Evolutionary conservation across 1,284 basidiomycete species (phyloP).

Genomic region (Sanghuangporus sanghuang): DNA sequence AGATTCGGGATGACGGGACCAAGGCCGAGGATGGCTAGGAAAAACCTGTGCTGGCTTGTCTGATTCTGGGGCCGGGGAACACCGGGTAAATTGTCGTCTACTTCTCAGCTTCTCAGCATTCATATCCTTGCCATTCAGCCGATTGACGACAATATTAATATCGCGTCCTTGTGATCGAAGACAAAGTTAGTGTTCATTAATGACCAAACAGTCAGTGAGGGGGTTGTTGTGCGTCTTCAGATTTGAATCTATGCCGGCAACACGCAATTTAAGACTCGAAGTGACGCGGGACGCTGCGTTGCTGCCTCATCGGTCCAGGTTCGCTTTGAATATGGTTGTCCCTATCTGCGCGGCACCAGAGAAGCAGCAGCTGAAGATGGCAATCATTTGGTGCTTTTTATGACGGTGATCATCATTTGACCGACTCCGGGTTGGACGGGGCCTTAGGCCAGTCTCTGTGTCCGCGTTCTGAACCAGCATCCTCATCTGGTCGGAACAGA

Average conservation of each 20-base stretch:
- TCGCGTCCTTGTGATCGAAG: not conserved
- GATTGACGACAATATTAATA: not conserved
- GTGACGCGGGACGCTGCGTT: not conserved
- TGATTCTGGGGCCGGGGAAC: not conserved
- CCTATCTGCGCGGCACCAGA: not conserved
- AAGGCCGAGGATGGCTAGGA: not conserved
- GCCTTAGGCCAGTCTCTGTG: slow-evolving; percentile 4
- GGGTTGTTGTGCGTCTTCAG: not conserved
- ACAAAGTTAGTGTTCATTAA: slow-evolving; percentile 5
- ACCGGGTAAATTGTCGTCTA: not conserved
- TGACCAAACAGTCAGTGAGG: not conserved
- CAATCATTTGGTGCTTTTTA: not conserved
- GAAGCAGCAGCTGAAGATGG: not conserved
- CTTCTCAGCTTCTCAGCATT: not conserved
- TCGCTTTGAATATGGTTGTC: not conserved
- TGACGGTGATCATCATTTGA: slow-evolving; percentile 1
- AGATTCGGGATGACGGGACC: not conserved
- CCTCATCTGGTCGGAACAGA: not conserved
- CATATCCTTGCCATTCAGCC: not conserved
- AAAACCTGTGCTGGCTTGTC: not conserved
- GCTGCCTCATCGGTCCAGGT: not conserved
- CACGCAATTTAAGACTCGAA: not conserved
- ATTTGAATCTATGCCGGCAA: not conserved
- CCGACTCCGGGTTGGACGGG: slow-evolving; percentile 6
- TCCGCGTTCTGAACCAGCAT: not conserved